phyloP scores from a whole-genome alignment of 371 early-diverging fungal genomes.

The Mucor lusitanicus region DNA sequence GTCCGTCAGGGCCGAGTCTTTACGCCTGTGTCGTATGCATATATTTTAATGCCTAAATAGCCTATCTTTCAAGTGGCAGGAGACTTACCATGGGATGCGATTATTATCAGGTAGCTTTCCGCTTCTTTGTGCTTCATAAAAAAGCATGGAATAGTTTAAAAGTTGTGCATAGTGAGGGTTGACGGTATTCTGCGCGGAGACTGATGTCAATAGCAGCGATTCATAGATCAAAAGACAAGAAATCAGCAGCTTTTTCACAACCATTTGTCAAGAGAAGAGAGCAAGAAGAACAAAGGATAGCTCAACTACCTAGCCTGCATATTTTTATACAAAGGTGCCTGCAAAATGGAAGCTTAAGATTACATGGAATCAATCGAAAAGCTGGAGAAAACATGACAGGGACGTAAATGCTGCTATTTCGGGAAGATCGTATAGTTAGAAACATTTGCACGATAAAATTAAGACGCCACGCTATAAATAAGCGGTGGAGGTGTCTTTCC shows the following conservation, averaged over 20 bases:
- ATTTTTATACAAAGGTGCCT: background rate
- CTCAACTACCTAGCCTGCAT: background rate
- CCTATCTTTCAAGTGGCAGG: background rate
- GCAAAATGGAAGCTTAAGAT: background rate
- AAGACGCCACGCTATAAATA: background rate
- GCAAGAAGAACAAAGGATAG: background rate
- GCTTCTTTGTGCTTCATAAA: conserved; percentile 61
- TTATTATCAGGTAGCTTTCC: conserved; percentile 52
- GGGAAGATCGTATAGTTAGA: background rate
- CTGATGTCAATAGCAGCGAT: conserved; percentile 5
- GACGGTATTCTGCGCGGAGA: conserved; percentile 31
- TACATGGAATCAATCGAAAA: background rate
- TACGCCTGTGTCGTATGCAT: conserved; percentile 34
- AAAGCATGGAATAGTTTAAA: conserved; percentile 46
- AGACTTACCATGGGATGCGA: conserved; percentile 45
- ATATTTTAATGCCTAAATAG: background rate
- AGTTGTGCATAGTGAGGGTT: conserved; percentile 9
- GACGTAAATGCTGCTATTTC: background rate
- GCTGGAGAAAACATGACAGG: background rate
- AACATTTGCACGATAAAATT: background rate
- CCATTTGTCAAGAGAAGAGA: background rate
- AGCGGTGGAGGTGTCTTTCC: background rate
- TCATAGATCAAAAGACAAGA: background rate
- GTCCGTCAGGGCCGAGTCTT: conserved; percentile 53
- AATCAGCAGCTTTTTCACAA: background rate